A percentile compares a stretch with the other conserved stretches of the same genome.
These are phyloP conservation scores for Apiospora phragmitis DNA, from an alignment of 2,329 filamentous ascomycete genomes.

Conservation along the genomic window DNA sequence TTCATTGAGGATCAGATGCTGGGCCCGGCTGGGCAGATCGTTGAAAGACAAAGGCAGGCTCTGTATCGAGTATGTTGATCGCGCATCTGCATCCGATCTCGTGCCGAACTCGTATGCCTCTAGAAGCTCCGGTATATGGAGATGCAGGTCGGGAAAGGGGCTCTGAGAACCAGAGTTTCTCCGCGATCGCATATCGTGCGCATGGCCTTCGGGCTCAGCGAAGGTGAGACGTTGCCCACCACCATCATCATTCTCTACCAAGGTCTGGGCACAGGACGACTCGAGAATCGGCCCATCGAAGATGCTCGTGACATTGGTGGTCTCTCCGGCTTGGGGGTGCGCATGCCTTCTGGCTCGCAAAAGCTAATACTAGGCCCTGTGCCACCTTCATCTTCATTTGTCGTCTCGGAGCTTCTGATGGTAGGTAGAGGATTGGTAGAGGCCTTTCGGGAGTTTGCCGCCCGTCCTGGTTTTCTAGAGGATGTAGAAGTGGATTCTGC, in stretches of 20 bases:
- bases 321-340: slow-evolving; percentile 30
- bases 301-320: slow-evolving; percentile 44
- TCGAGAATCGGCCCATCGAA: slow-evolving; percentile 61
- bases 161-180: slow-evolving; percentile 37
- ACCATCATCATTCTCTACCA: slow-evolving; percentile 54
- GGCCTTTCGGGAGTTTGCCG: slow-evolving; percentile 45
- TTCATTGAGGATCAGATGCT: slow-evolving; percentile 86
- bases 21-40: slow-evolving; percentile 78
- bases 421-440: slow-evolving; percentile 63
- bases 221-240: slow-evolving; percentile 67
- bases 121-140: slow-evolving; percentile 46
- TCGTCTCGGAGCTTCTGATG: slow-evolving; percentile 65
- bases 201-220: slow-evolving; percentile 41
- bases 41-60: slow-evolving; percentile 78
- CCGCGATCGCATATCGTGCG: slow-evolving; percentile 39
- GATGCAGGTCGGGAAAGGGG: slow-evolving; percentile 33
- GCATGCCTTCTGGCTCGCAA: slow-evolving; percentile 45
- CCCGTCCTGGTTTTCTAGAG: slow-evolving; percentile 19
- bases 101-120: slow-evolving; percentile 37
- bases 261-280: slow-evolving; percentile 62
- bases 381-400: slow-evolving; percentile 64
- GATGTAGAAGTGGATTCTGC: slow-evolving; percentile 6
- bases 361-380: slow-evolving; percentile 76
- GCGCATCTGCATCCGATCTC: slow-evolving; percentile 24
- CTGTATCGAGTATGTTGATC: slow-evolving; percentile 56